Conservation (phyloP, 192 early-diverging fungal species). For the Coemansia sp. region DNA sequence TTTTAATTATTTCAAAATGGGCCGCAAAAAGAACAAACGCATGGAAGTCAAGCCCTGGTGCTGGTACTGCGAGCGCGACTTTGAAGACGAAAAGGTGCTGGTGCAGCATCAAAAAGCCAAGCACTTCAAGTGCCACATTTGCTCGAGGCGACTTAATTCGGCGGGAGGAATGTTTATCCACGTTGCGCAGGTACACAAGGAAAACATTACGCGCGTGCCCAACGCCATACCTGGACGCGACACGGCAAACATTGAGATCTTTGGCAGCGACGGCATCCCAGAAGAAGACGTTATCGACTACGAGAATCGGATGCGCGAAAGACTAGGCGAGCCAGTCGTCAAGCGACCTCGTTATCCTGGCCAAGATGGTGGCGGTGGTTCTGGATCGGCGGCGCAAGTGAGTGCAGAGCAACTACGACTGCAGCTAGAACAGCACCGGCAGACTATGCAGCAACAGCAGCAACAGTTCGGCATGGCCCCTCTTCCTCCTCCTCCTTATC, state of each 20-base stretch:
- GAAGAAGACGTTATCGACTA: slow-evolving; percentile 72
- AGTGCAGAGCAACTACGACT: slow-evolving; percentile 44
- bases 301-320: slow-evolving; percentile 52
- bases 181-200: slow-evolving; percentile 91
- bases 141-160: slow-evolving; percentile 82
- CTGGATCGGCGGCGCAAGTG: slow-evolving; percentile 18
- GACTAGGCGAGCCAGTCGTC: slow-evolving; percentile 41
- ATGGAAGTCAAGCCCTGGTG: slow-evolving; percentile 71
- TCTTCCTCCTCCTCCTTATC: slow-evolving; percentile 17
- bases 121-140: slow-evolving; percentile 90
- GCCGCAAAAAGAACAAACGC: slow-evolving; percentile 65
- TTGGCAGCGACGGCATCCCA: slow-evolving; percentile 92
- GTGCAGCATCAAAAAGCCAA: slow-evolving; percentile 90
- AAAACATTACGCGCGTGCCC: slow-evolving; percentile 68
- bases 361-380: slow-evolving; percentile 39
- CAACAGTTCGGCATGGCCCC: slow-evolving; percentile 22
- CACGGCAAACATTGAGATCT: slow-evolving; percentile 85
- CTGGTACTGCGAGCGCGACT: slow-evolving; percentile 95
- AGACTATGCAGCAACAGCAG: slow-evolving; percentile 49
- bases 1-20: slow-evolving; percentile 16
- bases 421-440: slow-evolving; percentile 52
- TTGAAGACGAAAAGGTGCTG: slow-evolving; percentile 92
- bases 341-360: slow-evolving; percentile 44
- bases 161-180: slow-evolving; percentile 90
- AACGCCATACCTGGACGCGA: slow-evolving; percentile 85